These are phyloP conservation scores for Glycine tomentella DNA, from an alignment of 306 rosid species.

Conservation along the genomic window DNA sequence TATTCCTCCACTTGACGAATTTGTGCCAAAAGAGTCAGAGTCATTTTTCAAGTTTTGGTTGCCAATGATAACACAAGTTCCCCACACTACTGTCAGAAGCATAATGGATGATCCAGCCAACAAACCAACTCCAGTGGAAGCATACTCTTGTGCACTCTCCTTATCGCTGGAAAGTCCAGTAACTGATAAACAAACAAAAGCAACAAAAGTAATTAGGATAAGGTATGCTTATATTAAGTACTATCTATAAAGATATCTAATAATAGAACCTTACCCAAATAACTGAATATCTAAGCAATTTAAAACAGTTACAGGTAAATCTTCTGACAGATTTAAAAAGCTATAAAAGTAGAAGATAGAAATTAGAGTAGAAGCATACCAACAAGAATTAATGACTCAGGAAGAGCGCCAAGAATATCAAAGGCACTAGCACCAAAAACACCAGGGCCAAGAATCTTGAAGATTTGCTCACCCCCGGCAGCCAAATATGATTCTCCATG, in stretches of 20 bases:
- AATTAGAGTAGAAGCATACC: constrained; percentile 47
- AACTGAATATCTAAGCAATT: neutral
- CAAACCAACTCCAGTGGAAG: constrained; percentile 59
- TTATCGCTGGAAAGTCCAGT: constrained; percentile 57
- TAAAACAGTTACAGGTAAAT: neutral
- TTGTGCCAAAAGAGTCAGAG: neutral
- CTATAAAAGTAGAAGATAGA: neutral
- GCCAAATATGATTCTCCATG: constrained; percentile 65
- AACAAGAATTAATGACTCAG: constrained; percentile 64
- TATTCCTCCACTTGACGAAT: constrained; percentile 40
- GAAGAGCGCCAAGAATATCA: constrained; percentile 70
- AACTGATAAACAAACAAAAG: constrained; percentile 41
- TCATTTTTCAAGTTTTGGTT: constrained; percentile 45
- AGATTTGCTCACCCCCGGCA: constrained; percentile 61
- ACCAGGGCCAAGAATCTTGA: constrained; percentile 72
- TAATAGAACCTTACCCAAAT: neutral
- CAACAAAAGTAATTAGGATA: neutral
- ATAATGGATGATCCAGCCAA: constrained; percentile 62
- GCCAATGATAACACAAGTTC: constrained; percentile 62
- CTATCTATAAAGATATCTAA: neutral
- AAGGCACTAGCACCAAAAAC: constrained; percentile 71
- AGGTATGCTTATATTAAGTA: neutral
- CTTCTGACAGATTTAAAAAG: neutral
- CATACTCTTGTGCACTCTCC: constrained; percentile 60
- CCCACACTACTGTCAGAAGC: constrained; percentile 63